Percentiles rank a stretch among this genome's conserved stretches.
phyloP scores from a whole-genome alignment of 78 protist genomes.

The Dictyostelium intermedium region DNA sequence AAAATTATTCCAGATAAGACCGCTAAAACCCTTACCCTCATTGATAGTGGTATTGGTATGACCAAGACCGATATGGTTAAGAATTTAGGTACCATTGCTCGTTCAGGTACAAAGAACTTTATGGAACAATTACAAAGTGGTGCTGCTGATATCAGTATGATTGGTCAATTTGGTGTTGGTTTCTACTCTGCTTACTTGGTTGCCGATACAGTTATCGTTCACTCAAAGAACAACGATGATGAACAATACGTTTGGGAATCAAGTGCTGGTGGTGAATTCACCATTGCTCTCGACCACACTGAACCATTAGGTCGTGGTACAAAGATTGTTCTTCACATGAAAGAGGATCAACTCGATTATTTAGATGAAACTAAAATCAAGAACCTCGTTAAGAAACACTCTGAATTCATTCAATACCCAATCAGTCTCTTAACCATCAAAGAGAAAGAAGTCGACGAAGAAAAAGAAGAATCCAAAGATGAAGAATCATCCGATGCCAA shows the following conservation, averaged over 20 bases:
- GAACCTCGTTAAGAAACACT: constrained; percentile 99
- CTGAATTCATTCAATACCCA: constrained; percentile 99
- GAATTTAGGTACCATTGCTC: constrained; percentile 99
- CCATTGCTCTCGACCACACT: constrained; percentile 87
- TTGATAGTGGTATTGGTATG: constrained; percentile 99
- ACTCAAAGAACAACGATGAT: constrained; percentile 99
- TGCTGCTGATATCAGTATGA: constrained; percentile 98
- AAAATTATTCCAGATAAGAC: constrained; percentile 95
- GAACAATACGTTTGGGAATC: constrained; percentile 99
- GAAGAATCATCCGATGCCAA: constrained; percentile 84
- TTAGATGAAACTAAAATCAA: constrained; percentile 96
- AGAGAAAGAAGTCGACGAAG: constrained; percentile 94
- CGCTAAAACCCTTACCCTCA: constrained; percentile 93
- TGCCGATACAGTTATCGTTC: constrained; percentile 98
- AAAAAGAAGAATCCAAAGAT: constrained; percentile 84
- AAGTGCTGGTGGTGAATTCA: constrained; percentile 98
- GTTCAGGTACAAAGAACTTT: constrained; percentile 98
- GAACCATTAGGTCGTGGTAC: constrained; percentile 98
- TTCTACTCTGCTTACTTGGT: constrained; percentile 99
- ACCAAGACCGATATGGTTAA: constrained; percentile 98
- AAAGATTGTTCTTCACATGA: constrained; percentile 94
- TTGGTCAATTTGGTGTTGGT: constrained; percentile 99
- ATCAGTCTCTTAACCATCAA: constrained; percentile 94
- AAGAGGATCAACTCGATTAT: constrained; percentile 99
- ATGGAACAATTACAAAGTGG: constrained; percentile 98